Base-by-base conservation (phyloP, 495 filamentous ascomycete genomes). In the Talaromyces trachyspermus region DNA sequence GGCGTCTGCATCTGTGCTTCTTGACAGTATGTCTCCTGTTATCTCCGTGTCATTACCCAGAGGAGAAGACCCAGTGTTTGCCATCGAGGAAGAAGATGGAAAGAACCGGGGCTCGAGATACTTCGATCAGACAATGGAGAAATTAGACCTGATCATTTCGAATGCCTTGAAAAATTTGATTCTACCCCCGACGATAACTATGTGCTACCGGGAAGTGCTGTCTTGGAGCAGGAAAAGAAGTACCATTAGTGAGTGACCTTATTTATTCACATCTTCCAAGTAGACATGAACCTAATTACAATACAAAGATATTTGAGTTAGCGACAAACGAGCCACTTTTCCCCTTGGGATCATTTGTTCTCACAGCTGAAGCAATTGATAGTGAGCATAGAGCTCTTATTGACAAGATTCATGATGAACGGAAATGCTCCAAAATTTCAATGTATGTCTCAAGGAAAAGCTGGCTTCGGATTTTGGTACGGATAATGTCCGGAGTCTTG, bases 301-400 rank as follows among this genome's bases (percentile, higher is more conserved):
- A 24, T 30, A 24, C 33, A 40, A 45, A 57, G 57, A 53, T 57
- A 51, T 60, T 55, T 37, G 43, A 60, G 37, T 48, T 60, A 11
- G 52, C 54, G 30, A 60, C 54, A 32, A 57, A 57, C 33, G 54
- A 57, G 24, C 54, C 52, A 27, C 48, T 60, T 7, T 57, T 60
- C 24, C 54, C 57, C 0, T 7, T 60, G 19, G 41, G 14, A 17
- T 30, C 36, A 14, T 54, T 52, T 43, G 52, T 54, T 38, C 43
- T 42, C 37, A 43, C 52, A 12, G 4, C n/a, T 9, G 51, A 56
- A 15, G 17, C 53, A 25, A 49, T 53, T 18, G 43, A 52, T 40
- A 6, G 22, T 11, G 50, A 50, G 14, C 52, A 55, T 23, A 12
- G 17, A n/a, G 33, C 39, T 33, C 49, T 41, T 12, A 43, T 54